Base-by-base conservation (phyloP, 371 early-diverging fungal genomes). In the Mucor mucedo region DNA sequence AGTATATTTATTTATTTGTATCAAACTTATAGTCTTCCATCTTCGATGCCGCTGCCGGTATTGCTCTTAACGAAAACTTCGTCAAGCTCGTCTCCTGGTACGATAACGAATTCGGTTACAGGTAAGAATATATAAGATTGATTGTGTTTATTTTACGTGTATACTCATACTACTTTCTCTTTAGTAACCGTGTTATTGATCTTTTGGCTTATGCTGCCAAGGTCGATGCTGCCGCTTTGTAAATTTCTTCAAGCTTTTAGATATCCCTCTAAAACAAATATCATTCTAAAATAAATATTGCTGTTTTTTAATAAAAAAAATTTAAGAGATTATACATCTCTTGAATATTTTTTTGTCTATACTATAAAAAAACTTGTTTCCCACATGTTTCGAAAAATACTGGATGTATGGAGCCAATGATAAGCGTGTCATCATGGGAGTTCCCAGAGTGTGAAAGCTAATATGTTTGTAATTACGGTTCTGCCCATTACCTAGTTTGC, bases 31-130 rank as follows among this genome's bases (percentile, higher is more conserved):
- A 55, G 39, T 94, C 95, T 58, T 94, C 92, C 80, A 92, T 98
- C 83, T 94, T 99, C 69, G 99, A 99, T 83, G 91, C 94, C 77
- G 88, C 91, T 76, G 99, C 99, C 63, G 98, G 98, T 78, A 99
- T 99, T 66, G 88, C 93, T 38, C 85, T 99, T 58, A 98, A 92
- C 82, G 83, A 91, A 75, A 95, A 89, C 70, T 99, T 99, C 77
- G 95, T 99, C 87, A 99, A 99, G 73, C 56, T 70, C 38, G 85
- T 99, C 66, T 87, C 96, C 52, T 99, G 99, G 98, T 99, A 94
- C 79, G 93, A 93, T 75, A 93, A 93, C 86, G 93, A 93, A 76
- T 79, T 84, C 77, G 99, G 98, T 69, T 99, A 99, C 91, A 94
- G 48, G 48, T 48, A 48, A 48, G 5, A n/a, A 44, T 35, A 4